These are phyloP conservation scores for Populus ilicifolia DNA, from an alignment of 345 rosid genomes.

Conservation along the genomic window DNA sequence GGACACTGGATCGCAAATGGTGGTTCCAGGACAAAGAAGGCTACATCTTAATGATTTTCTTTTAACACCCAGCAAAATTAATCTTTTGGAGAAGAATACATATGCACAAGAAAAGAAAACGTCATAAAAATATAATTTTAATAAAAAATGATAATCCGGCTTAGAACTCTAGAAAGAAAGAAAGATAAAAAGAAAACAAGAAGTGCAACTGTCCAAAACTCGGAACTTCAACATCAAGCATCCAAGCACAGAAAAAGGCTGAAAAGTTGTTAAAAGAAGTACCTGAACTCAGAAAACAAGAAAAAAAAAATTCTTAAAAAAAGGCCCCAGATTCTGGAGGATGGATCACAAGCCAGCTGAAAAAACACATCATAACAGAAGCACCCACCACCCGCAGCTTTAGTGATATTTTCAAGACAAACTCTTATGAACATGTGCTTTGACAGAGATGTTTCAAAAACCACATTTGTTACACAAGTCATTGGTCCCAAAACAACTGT, in stretches of 20 bases:
- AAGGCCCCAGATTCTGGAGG: conserved; percentile 27
- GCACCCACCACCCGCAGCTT: conserved; percentile 6
- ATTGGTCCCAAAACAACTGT: not conserved
- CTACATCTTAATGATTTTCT: too few species aligned
- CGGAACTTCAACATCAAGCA: conserved; percentile 50
- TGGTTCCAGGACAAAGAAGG: conserved; percentile 28
- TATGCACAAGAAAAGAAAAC: conserved; percentile 1
- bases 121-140: conserved; percentile 3
- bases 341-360: conserved; percentile 11
- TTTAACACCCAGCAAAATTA: too few species aligned
- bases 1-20: conserved; percentile 31
- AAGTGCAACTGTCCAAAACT: conserved; percentile 45
- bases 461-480: not conserved
- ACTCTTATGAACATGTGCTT: not conserved
- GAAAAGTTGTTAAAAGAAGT: conserved; percentile 36
- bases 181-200: conserved; percentile 11
- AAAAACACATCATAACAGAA: conserved; percentile 18
- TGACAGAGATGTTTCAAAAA: not conserved
- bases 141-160: not conserved
- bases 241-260: conserved; percentile 40
- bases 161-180: not conserved
- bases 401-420: conserved; percentile 8
- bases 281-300: conserved; percentile 25
- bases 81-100: conserved; percentile 15
- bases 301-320: not conserved